Evolutionary conservation across 768 basidiomycete species (phyloP).

Genomic region (Antrodiella citrinella): DNA sequence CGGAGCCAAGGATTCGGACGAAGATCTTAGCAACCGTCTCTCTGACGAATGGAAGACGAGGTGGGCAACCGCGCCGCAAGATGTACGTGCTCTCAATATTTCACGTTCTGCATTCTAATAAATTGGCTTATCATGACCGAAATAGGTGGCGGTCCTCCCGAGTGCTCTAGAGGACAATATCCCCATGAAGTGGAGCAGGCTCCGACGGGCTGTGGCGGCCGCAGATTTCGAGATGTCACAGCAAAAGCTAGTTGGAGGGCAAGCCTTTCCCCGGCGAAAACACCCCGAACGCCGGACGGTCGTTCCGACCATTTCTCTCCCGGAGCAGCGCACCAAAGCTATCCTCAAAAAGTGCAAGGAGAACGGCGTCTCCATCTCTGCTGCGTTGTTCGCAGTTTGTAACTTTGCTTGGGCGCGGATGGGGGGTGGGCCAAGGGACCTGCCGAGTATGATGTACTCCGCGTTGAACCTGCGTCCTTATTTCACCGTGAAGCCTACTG

Average conservation of each 20-base stretch:
- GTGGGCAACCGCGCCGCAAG: slow-evolving; percentile 17
- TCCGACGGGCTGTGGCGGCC: slow-evolving; percentile 38
- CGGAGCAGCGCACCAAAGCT: slow-evolving; percentile 43
- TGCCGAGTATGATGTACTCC: slow-evolving; percentile 78
- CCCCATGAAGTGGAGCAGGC: slow-evolving; percentile 30
- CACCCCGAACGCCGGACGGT: slow-evolving; percentile 46
- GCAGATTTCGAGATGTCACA: slow-evolving; percentile 53
- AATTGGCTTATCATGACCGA: slow-evolving; percentile 5
- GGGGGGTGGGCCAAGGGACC: slow-evolving; percentile 32
- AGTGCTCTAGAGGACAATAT: slow-evolving; percentile 37
- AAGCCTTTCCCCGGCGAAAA: slow-evolving; percentile 51
- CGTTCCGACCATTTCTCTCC: slow-evolving; percentile 61
- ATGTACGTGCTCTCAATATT: slow-evolving; percentile 10
- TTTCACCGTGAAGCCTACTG: slow-evolving; percentile 28
- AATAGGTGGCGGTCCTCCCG: slow-evolving; percentile 8
- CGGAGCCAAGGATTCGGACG: slow-evolving; percentile 25
- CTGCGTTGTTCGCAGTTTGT: slow-evolving; percentile 66
- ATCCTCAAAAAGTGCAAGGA: slow-evolving; percentile 67
- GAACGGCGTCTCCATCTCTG: slow-evolving; percentile 65
- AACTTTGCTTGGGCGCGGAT: slow-evolving; percentile 67
- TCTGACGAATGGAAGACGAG: slow-evolving; percentile 25
- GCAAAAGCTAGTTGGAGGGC: slow-evolving; percentile 59
- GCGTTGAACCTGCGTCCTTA: slow-evolving; percentile 73
- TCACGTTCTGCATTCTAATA: background rate
- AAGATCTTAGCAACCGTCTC: slow-evolving; percentile 24